Percentiles rank a stretch among this genome's conserved stretches.
These are phyloP conservation scores for Pyrenophora teres DNA, from an alignment of 2,329 filamentous ascomycete species.

Conservation along the genomic window DNA sequence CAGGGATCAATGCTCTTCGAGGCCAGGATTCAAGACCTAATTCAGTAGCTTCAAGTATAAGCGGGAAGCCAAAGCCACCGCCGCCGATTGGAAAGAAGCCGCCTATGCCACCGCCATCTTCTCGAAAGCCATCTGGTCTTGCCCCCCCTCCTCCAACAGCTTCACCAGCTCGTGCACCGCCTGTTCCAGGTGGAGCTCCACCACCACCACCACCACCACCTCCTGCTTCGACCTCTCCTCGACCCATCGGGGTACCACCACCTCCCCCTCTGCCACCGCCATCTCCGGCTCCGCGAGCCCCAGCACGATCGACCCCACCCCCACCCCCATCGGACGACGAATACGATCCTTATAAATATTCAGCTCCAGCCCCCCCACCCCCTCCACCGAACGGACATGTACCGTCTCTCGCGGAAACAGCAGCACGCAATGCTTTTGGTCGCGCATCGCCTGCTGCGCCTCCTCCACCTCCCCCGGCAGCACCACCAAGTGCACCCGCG, in stretches of 20 bases:
- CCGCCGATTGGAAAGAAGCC: constrained; percentile 78
- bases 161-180: constrained; percentile 50
- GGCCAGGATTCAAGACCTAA: constrained; percentile 60
- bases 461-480: constrained; percentile 52
- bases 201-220: constrained; percentile 50
- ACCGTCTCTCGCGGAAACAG: constrained; percentile 61
- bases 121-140: constrained; percentile 62
- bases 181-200: constrained; percentile 47
- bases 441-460: constrained; percentile 49
- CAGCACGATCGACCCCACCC: constrained; percentile 28
- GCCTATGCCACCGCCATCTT: constrained; percentile 61
- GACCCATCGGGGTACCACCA: constrained; percentile 23
- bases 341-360: constrained; percentile 53
- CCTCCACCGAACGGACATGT: constrained; percentile 47
- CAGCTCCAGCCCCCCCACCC: constrained; percentile 55
- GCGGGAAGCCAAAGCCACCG: constrained; percentile 69
- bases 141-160: constrained; percentile 47
- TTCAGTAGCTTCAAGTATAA: constrained; percentile 64
- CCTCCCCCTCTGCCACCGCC: constrained; percentile 17
- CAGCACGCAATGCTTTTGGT: constrained; percentile 63
- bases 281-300: constrained; percentile 29
- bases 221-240: constrained; percentile 37
- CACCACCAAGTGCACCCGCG: constrained; percentile 54
- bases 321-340: constrained; percentile 37
- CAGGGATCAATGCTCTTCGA: constrained; percentile 64